Conservation (phyloP, 1,284 basidiomycete species). For the Irpex sp. region DNA sequence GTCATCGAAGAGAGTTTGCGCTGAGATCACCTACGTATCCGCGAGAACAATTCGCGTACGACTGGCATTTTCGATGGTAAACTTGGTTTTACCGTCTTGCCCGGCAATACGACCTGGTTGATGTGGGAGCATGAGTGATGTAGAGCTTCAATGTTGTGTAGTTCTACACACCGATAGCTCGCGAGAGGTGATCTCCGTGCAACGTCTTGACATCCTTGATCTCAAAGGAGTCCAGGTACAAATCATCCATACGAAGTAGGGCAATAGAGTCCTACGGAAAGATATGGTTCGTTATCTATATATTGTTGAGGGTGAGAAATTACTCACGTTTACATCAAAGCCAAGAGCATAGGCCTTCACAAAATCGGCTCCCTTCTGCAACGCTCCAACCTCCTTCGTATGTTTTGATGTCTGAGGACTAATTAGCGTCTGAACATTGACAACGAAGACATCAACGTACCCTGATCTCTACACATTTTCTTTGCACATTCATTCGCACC, state of each 20-base stretch:
- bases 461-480: slow-evolving; percentile 88
- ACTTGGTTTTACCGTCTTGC: slow-evolving; percentile 97
- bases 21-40: slow-evolving; percentile 66
- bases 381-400: slow-evolving; percentile 86
- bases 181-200: slow-evolving; percentile 93
- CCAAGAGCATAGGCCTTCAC: slow-evolving; percentile 94
- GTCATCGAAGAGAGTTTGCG: slow-evolving; percentile 1
- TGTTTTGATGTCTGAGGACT: slow-evolving; percentile 82
- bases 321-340: slow-evolving; percentile 85
- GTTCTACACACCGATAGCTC: slow-evolving; percentile 78
- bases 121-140: slow-evolving; percentile 2
- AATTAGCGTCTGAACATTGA: slow-evolving; percentile 1
- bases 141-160: not conserved
- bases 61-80: slow-evolving; percentile 97
- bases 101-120: slow-evolving; percentile 88
- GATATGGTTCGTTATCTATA: not conserved
- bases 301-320: not conserved
- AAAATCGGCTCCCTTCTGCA: slow-evolving; percentile 99
- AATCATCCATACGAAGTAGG: slow-evolving; percentile 90
- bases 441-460: slow-evolving; percentile 36
- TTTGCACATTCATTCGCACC: slow-evolving; percentile 93
- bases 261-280: slow-evolving; percentile 85
- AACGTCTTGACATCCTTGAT: slow-evolving; percentile 99
- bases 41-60: slow-evolving; percentile 95
- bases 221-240: slow-evolving; percentile 98